phyloP scores from a whole-genome alignment of 345 rosid species.

The Gossypium arboreum region DNA sequence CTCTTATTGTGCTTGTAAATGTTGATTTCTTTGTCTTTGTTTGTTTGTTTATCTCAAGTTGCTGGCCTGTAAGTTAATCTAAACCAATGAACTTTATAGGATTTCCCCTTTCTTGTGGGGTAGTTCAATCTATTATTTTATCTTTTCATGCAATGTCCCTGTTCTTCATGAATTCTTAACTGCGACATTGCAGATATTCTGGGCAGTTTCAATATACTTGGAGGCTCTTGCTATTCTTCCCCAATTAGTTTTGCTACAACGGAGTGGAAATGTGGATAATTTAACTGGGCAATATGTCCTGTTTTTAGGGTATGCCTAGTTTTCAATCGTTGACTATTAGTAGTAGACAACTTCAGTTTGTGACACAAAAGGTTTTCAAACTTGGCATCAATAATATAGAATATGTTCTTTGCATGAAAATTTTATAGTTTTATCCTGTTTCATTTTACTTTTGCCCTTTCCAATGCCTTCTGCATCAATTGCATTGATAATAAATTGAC shows the following conservation, averaged over 20 bases:
- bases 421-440: neutral
- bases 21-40: neutral
- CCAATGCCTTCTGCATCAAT: neutral
- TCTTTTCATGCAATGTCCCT: neutral
- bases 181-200: slow-evolving; percentile 45
- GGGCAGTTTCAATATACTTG: slow-evolving; percentile 94
- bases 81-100: neutral
- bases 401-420: neutral
- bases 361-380: neutral
- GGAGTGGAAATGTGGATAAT: slow-evolving; percentile 96
- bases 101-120: no score
- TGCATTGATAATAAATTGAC: neutral
- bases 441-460: neutral
- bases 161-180: neutral
- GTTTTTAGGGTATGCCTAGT: slow-evolving; percentile 76
- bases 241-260: slow-evolving; percentile 79
- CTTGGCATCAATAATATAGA: neutral
- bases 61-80: neutral
- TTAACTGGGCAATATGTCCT: slow-evolving; percentile 91
- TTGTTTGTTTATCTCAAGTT: neutral
- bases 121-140: neutral
- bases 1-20: neutral
- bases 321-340: neutral
- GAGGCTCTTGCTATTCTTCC: slow-evolving; percentile 97
- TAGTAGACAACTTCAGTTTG: neutral